Percentiles rank a stretch among this genome's conserved stretches.
These are phyloP conservation scores for Gaultheria prostrata DNA, from an alignment of 148 eudicot genomes.

Conservation along the genomic window DNA sequence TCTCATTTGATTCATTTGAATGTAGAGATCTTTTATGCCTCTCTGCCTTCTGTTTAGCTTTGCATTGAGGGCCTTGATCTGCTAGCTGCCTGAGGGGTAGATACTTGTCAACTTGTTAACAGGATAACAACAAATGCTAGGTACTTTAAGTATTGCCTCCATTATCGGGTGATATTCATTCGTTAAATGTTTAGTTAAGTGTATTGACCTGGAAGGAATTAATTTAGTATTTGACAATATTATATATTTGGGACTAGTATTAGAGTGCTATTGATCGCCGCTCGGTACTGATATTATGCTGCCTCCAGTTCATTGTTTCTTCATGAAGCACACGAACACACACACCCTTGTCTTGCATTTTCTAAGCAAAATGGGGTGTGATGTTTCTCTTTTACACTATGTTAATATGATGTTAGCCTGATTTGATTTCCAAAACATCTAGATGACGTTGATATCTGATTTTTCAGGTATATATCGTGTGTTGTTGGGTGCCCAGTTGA, in stretches of 20 bases:
- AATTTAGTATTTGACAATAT: background rate
- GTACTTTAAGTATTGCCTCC: background rate
- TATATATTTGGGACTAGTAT: too few species aligned
- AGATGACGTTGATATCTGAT: constrained; percentile 17
- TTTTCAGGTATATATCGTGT: constrained; percentile 81
- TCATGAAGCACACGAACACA: background rate
- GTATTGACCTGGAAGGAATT: background rate
- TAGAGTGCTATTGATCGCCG: background rate
- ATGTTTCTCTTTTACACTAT: background rate
- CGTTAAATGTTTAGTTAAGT: background rate
- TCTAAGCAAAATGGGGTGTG: background rate
- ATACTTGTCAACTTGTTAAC: background rate
- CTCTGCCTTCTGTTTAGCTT: background rate
- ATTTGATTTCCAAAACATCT: background rate
- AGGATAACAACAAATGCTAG: background rate
- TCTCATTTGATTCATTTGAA: background rate
- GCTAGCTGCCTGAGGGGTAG: background rate
- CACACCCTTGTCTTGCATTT: background rate
- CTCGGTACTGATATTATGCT: background rate
- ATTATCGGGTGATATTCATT: background rate
- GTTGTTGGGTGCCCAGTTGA: constrained; percentile 97
- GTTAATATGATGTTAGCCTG: background rate
- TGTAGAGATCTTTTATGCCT: background rate
- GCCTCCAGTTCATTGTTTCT: background rate
- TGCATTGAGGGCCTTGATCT: background rate